Conservation (phyloP, 2,329 filamentous ascomycete species). For the Ophiostoma quercus region DNA sequence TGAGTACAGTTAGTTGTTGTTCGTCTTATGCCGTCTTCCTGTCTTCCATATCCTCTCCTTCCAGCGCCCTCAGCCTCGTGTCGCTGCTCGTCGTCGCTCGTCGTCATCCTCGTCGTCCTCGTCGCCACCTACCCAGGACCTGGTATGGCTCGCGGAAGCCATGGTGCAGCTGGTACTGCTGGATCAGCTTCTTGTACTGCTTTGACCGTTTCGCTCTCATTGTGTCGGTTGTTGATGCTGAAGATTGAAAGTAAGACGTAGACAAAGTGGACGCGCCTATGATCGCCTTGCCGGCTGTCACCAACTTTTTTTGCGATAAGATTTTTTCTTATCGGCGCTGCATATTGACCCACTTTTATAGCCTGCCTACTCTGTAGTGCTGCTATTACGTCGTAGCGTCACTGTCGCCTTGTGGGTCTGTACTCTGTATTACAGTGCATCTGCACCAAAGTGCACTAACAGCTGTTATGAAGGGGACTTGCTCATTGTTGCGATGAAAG, state of each 20-base stretch:
- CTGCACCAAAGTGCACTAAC: neutral
- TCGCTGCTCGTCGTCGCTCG: neutral
- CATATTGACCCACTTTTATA: conserved; percentile 9
- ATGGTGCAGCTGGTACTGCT: conserved; percentile 80
- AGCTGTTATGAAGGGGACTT: neutral
- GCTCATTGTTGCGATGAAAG: too few relatives aligned
- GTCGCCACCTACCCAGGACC: conserved; percentile 57
- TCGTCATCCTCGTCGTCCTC: neutral
- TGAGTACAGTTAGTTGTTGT: conserved; percentile 18
- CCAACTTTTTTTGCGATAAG: conserved; percentile 25
- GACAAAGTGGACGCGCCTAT: neutral
- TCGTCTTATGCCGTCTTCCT: neutral
- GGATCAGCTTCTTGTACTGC: conserved; percentile 76
- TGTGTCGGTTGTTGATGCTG: conserved; percentile 11
- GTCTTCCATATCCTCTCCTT: neutral
- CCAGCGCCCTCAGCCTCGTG: too few relatives aligned
- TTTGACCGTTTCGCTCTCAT: conserved; percentile 39
- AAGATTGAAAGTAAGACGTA: neutral
- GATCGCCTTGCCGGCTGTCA: neutral
- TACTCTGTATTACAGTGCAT: neutral
- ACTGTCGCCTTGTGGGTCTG: neutral
- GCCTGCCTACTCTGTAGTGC: neutral
- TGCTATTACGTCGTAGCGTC: neutral
- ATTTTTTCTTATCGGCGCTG: conserved; percentile 24
- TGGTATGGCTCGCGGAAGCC: conserved; percentile 94